Evolutionary conservation across 2,329 filamentous ascomycete species (phyloP).

Genomic region (Ilyonectria sp.): DNA sequence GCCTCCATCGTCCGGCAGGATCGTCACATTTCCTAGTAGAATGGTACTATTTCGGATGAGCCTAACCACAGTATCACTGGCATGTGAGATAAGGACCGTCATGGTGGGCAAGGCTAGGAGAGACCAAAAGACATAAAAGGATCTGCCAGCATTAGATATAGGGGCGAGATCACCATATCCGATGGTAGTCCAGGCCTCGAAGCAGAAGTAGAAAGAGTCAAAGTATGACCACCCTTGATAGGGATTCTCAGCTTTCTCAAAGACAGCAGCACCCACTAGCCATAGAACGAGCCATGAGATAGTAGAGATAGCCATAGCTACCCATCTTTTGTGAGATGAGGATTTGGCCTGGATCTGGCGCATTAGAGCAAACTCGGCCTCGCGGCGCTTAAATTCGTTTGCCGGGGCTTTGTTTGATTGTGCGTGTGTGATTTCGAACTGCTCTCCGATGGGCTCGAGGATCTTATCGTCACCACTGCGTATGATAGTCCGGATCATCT

Average conservation of each 20-base stretch:
- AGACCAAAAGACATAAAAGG: constrained; percentile 96
- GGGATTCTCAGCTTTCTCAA: constrained; percentile 66
- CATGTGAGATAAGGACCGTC: constrained; percentile 87
- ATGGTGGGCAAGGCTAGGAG: constrained; percentile 88
- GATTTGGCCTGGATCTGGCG: constrained; percentile 81
- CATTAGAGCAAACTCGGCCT: constrained; percentile 85
- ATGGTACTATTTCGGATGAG: constrained; percentile 69
- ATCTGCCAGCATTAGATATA: constrained; percentile 81
- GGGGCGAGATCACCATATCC: constrained; percentile 89
- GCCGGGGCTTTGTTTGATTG: constrained; percentile 33
- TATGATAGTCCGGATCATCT: constrained; percentile 61
- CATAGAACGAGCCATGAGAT: constrained; percentile 81
- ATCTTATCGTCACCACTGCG: constrained; percentile 63
- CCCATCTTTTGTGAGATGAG: constrained; percentile 79
- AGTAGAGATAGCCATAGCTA: constrained; percentile 77
- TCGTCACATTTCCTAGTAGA: constrained; percentile 71
- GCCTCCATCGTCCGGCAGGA: constrained; percentile 70
- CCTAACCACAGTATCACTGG: constrained; percentile 86
- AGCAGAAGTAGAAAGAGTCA: constrained; percentile 87
- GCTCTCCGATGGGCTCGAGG: constrained; percentile 68
- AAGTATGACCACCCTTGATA: constrained; percentile 82
- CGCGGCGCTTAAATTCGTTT: constrained; percentile 72
- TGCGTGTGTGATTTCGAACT: constrained; percentile 21
- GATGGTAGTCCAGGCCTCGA: constrained; percentile 86
- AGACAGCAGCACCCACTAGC: constrained; percentile 85